phyloP scores from a whole-genome alignment of 2,329 filamentous ascomycete genomes.

The Mycosphaerella sp. region DNA sequence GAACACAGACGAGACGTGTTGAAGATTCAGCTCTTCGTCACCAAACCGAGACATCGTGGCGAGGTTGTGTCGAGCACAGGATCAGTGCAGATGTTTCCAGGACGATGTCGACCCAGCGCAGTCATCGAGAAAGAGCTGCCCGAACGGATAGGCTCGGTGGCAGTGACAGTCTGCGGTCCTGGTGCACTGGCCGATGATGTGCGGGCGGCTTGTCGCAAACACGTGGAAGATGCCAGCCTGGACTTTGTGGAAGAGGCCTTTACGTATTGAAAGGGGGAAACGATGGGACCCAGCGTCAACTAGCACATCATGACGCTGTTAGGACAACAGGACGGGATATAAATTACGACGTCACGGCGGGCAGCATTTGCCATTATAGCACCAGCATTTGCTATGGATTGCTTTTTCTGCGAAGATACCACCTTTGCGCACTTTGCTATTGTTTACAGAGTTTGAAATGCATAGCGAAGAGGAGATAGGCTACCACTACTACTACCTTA shows the following conservation, averaged over 20 bases:
- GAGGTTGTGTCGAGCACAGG: slow-evolving; percentile 53
- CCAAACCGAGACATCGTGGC: slow-evolving; percentile 50
- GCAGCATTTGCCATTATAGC: slow-evolving; percentile 8
- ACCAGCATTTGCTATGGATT: slow-evolving; percentile 4
- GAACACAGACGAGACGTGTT: slow-evolving; percentile 54
- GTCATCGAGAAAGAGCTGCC: slow-evolving; percentile 53
- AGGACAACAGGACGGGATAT: background rate
- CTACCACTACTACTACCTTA: slow-evolving; percentile 2
- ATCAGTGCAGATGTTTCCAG: slow-evolving; percentile 57
- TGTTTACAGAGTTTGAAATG: background rate
- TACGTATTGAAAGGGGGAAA: slow-evolving; percentile 35
- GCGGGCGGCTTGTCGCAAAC: slow-evolving; percentile 47
- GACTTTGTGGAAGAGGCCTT: slow-evolving; percentile 63
- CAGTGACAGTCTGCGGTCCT: slow-evolving; percentile 58
- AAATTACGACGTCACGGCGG: slow-evolving; percentile 11
- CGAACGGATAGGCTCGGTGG: slow-evolving; percentile 43
- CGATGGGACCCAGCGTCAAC: background rate
- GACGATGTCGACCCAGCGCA: slow-evolving; percentile 50
- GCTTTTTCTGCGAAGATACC: slow-evolving; percentile 10
- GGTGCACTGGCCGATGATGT: slow-evolving; percentile 60
- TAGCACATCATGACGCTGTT: slow-evolving; percentile 3
- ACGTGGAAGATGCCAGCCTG: slow-evolving; percentile 48
- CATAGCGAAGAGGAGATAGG: slow-evolving; percentile 6
- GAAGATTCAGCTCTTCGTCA: slow-evolving; percentile 57
- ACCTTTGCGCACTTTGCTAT: slow-evolving; percentile 2